These are phyloP conservation scores for Phyllosticta ampelicida DNA, from an alignment of 2,329 filamentous ascomycete species.

Conservation along the genomic window DNA sequence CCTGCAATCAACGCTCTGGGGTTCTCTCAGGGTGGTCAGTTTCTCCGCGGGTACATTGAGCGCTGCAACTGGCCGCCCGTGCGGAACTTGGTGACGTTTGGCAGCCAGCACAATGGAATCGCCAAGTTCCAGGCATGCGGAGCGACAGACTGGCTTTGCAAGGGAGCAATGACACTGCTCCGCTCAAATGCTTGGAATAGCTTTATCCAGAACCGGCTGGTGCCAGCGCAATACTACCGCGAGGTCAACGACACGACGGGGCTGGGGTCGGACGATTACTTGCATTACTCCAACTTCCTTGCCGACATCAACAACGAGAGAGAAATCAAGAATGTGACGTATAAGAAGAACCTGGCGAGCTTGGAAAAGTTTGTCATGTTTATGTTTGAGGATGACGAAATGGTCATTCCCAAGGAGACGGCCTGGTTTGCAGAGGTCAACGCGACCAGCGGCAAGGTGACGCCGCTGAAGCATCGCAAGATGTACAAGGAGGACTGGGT, in stretches of 20 bases:
- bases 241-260: constrained; percentile 51
- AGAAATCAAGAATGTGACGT: constrained; percentile 57
- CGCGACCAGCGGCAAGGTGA: constrained; percentile 49
- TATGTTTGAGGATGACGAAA: constrained; percentile 75
- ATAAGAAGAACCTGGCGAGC: constrained; percentile 56
- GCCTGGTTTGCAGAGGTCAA: constrained; percentile 87
- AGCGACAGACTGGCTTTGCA: constrained; percentile 66
- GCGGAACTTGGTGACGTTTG: constrained; percentile 74
- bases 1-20: constrained; percentile 83
- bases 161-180: constrained; percentile 66
- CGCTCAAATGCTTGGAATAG: constrained; percentile 68
- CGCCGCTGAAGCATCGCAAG: constrained; percentile 53
- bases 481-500: constrained; percentile 93
- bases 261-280: constrained; percentile 49
- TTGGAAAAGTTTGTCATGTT: constrained; percentile 80
- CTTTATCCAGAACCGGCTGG: constrained; percentile 67
- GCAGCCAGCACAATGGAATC: constrained; percentile 89
- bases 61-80: constrained; percentile 70
- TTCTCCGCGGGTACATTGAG: constrained; percentile 84
- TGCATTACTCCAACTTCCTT: constrained; percentile 74
- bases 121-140: constrained; percentile 66
- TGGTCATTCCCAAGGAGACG: constrained; percentile 81
- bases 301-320: constrained; percentile 97
- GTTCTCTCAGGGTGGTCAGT: constrained; percentile 92
- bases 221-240: constrained; percentile 93